Evolutionary conservation across 768 basidiomycete species (phyloP), one percentile per base, ranked within the genome.

Genomic region (Cubamyces lactineus): DNA sequence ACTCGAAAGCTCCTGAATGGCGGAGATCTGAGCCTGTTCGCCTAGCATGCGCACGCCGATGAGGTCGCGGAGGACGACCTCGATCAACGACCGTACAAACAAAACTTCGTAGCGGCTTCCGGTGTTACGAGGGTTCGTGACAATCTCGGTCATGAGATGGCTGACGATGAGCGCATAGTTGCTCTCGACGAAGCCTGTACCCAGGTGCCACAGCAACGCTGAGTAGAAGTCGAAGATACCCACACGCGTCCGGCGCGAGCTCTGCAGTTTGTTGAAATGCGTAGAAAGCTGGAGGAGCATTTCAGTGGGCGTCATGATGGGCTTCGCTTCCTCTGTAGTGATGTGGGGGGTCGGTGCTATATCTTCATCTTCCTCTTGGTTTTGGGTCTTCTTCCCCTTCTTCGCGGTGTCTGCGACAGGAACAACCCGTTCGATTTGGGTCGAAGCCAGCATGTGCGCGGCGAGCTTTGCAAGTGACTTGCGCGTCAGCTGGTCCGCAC

Each of bases 1-100:
- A 39, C 80, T 87, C 0, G 92, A 87, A 43, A 97, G 77, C 66
- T 97, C 96, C 67, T 91, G 87, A 38, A 97, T 91, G 2, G 96
- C 96, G 26, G 80, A 79, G 48, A 98, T 96, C 74, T 98, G 96
- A 0, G 91, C 96, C 70, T 94, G 92, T 70, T 99, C 96, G 62
- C 91, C 91, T 65, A 98, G 76, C 82, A 97, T 88, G 62, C 96
- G 79, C 1, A 91, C 86, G 2, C 92, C 94, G 46, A 99, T 86
- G 26, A 98, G 81, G 67, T 97, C 93, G 53, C 94, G 80, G 28
- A 98, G 75, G 12, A 98, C 68, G 34, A 94, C 82, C 2, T 86
- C 87, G 26, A 94, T 88, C 16, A 92, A 77, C 30, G 86, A 87
- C 34, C 94, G 80, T 2, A 88, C 79, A 9, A 90, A 77, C 2